phyloP scores from a whole-genome alignment of 768 basidiomycete genomes.

The Rhodosporidiobolus sp. region DNA sequence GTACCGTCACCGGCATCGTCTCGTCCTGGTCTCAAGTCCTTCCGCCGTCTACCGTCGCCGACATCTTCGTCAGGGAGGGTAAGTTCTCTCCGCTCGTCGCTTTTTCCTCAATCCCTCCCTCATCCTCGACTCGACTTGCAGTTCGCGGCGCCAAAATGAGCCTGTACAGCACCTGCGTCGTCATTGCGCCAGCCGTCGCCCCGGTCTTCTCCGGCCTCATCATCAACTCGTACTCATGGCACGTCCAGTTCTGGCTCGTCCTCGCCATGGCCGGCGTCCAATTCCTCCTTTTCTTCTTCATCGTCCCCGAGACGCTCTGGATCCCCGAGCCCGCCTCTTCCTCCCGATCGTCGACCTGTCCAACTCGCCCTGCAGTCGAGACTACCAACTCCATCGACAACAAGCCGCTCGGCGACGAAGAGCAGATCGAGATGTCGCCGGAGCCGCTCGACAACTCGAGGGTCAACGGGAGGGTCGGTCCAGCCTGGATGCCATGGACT shows the following conservation, averaged over 20 bases:
- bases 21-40: conserved; percentile 39
- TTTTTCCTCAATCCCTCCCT: not conserved
- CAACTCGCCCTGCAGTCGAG: not conserved
- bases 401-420: conserved; percentile 10
- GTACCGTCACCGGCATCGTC: conserved; percentile 38
- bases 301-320: conserved; percentile 44
- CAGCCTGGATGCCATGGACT: conserved; percentile 43
- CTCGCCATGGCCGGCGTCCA: conserved; percentile 35
- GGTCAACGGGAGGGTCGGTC: conserved; percentile 26
- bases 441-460: not conserved
- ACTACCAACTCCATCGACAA: not conserved
- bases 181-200: conserved; percentile 40
- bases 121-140: not conserved
- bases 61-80: conserved; percentile 39
- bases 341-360: not conserved
- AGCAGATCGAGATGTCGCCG: conserved; percentile 12
- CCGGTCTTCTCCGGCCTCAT: conserved; percentile 42
- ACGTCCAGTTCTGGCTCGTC: conserved; percentile 42
- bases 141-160: conserved; percentile 42
- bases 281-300: conserved; percentile 24
- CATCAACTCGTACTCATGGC: conserved; percentile 31
- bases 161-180: conserved; percentile 34
- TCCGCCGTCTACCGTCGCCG: conserved; percentile 41
- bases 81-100: not conserved
- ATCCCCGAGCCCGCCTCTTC: conserved; percentile 12